Conservation (phyloP, 352 stramenopile genomes). For the Plasmopara muralis region DNA sequence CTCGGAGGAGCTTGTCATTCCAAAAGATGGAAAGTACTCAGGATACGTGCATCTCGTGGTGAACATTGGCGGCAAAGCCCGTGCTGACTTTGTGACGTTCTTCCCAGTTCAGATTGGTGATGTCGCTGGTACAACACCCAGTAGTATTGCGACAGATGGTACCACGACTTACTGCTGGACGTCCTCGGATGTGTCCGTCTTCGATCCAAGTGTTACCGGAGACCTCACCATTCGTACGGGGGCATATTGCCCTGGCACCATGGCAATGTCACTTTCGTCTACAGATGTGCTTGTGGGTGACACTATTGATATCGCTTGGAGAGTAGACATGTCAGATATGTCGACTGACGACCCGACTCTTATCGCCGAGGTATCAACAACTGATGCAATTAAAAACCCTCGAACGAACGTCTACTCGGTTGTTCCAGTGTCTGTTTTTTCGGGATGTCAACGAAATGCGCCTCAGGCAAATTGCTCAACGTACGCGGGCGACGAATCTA, state of each 20-base stretch:
- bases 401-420: conserved; percentile 49
- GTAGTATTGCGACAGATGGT: conserved; percentile 45
- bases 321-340: conserved; percentile 49
- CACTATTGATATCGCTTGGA: conserved; percentile 50
- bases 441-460: conserved; percentile 47
- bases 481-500: conserved; percentile 51
- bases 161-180: conserved; percentile 77
- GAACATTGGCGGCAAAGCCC: conserved; percentile 55
- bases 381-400: conserved; percentile 45
- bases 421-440: conserved; percentile 68
- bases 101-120: conserved; percentile 73
- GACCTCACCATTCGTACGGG: conserved; percentile 57
- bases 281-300: conserved; percentile 42
- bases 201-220: conserved; percentile 45
- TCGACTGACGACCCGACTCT: conserved; percentile 44
- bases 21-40: conserved; percentile 75
- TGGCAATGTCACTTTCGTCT: conserved; percentile 55
- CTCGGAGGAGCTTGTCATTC: conserved; percentile 57
- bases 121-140: conserved; percentile 41
- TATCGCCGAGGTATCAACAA: conserved; percentile 60
- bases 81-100: conserved; percentile 71
- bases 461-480: conserved; percentile 54
- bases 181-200: conserved; percentile 43
- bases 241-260: conserved; percentile 54
- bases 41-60: conserved; percentile 65